Percentiles rank a stretch among this genome's conserved stretches.
Evolutionary conservation across 2,329 filamentous ascomycete species (phyloP).

Genomic region (Colletotrichum destructivum): DNA sequence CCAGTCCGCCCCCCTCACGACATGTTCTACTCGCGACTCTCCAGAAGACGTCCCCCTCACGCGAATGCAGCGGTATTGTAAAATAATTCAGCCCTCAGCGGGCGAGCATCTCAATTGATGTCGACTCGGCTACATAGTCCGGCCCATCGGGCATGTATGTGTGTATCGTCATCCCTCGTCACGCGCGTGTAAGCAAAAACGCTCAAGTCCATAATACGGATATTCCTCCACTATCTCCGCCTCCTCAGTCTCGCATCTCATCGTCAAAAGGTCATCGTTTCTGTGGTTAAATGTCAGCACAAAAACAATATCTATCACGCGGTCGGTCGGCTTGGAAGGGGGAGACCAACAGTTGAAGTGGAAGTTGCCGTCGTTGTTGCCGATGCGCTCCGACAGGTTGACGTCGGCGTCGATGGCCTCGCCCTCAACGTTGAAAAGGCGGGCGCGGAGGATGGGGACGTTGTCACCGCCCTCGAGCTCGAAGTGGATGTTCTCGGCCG

Average conservation of each 20-base stretch:
- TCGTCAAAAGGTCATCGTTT: neutral
- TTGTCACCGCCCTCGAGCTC: conserved; percentile 64
- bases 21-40: too few species aligned
- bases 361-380: conserved; percentile 66
- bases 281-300: conserved; percentile 1
- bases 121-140: conserved; percentile 30
- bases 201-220: conserved; percentile 5
- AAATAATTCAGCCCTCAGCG: conserved; percentile 16
- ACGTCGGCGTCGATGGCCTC: conserved; percentile 60
- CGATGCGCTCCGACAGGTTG: conserved; percentile 70
- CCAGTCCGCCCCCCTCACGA: neutral
- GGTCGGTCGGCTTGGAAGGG: neutral
- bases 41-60: too few species aligned
- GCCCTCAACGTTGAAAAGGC: conserved; percentile 59
- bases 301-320: neutral
- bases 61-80: neutral
- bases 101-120: conserved; percentile 29
- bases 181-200: conserved; percentile 2
- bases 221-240: too few species aligned
- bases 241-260: neutral
- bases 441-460: conserved; percentile 68
- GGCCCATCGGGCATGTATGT: conserved; percentile 1
- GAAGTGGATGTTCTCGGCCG: conserved; percentile 63
- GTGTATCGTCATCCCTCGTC: conserved; percentile 22
- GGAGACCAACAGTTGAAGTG: conserved; percentile 45